Evolutionary conservation across 2,329 filamentous ascomycete species (phyloP), one percentile per base, ranked within the genome.

Genomic region (Cucurbitaria berberidis): DNA sequence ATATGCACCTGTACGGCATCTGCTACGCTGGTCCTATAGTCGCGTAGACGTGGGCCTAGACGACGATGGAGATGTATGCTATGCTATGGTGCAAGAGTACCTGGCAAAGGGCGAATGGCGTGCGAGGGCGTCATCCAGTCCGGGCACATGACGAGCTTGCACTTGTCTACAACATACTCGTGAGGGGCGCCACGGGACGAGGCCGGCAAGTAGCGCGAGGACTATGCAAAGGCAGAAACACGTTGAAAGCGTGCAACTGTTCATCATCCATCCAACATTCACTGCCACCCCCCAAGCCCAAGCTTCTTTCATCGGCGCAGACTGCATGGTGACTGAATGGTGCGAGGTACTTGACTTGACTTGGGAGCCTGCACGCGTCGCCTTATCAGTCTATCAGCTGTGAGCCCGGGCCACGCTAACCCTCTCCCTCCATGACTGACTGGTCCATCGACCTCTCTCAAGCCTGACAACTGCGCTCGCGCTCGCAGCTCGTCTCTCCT

Each of bases 81-180:
- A n/a, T n/a, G n/a, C n/a, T n/a, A n/a, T n/a, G n/a, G n/a, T n/a
- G n/a, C n/a, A 26, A 3, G 59, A 57, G 53, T 57, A 58, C 59
- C 54, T 51, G 56, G 38, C 39, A 44, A 41, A 47, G 45, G 62
- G 51, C 61, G 59, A 63, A 67, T 67, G 63, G 62, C 63, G 63
- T 67, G 64, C 62, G 60, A 51, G 48, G 53, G 55, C 62, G 63
- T 67, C 62, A 64, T 62, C 58, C 51, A 48, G 44, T 10, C 40
- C n/a, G 51, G 52, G 52, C 64, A 67, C 57, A 61, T 68, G 66
- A 64, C 59, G 43, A 15, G 11, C 21, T 7, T 22, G n/a, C n/a
- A n/a, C 22, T 16, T 41, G 21, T 41, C 46, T 18, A 26, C 16
- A 19, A 38, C 30, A 49, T 18, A 29, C 49, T 48, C 48, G 53